These are phyloP conservation scores for Chlorophyllum brunneum DNA, from an alignment of 768 basidiomycete species.

Conservation along the genomic window DNA sequence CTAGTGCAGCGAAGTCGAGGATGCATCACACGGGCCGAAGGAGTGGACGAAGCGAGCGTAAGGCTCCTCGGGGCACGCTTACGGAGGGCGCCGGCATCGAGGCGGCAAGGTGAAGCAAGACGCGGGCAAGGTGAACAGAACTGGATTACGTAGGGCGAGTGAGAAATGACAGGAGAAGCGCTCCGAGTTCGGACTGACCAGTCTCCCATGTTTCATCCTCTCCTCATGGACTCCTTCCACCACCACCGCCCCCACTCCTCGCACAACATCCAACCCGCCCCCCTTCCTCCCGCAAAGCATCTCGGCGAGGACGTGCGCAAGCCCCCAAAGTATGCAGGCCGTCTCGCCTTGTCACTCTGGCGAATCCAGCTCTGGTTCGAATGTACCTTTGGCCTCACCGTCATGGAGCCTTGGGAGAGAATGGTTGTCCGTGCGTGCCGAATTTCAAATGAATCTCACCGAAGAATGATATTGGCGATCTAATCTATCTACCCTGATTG, in stretches of 20 bases:
- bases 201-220: not conserved
- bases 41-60: too few relatives aligned
- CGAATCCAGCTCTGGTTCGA: slow-evolving; percentile 48
- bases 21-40: too few relatives aligned
- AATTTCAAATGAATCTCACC: not conserved
- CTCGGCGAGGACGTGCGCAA: slow-evolving; percentile 11
- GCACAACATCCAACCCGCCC: not conserved
- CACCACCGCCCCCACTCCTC: not conserved
- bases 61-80: too few relatives aligned
- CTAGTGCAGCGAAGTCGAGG: too few relatives aligned
- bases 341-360: slow-evolving; percentile 34
- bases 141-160: not conserved
- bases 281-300: slow-evolving; percentile 1
- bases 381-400: slow-evolving; percentile 48
- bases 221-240: not conserved
- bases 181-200: not conserved
- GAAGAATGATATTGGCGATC: not conserved
- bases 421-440: slow-evolving; percentile 34
- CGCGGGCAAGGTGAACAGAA: not conserved
- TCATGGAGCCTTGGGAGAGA: slow-evolving; percentile 55
- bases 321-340: not conserved
- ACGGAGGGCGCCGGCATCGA: not conserved
- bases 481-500: not conserved
- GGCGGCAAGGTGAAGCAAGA: not conserved
- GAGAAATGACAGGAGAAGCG: not conserved